Conservation (phyloP, 306 rosid species). For the Prunus fruticosa region DNA sequence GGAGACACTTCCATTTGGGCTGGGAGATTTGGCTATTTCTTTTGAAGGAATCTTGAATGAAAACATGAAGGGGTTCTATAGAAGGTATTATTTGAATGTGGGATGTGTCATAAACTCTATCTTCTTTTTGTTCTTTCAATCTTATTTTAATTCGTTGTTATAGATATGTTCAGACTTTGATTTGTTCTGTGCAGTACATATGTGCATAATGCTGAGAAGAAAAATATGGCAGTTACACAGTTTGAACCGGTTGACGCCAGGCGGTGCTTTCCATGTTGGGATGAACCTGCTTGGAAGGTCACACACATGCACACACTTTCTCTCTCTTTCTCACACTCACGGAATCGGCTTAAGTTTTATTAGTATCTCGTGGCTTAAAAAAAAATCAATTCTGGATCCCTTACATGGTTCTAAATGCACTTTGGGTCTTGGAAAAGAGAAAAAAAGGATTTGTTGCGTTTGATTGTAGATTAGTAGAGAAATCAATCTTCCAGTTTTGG, state of each 20-base stretch:
- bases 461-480: background rate
- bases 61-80: slow-evolving; percentile 86
- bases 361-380: background rate
- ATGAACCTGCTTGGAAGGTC: slow-evolving; percentile 98
- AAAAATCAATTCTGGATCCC: too few relatives aligned
- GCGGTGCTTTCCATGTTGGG: slow-evolving; percentile 99
- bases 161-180: background rate
- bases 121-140: background rate
- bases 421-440: too few relatives aligned
- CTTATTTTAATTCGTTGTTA: too few relatives aligned
- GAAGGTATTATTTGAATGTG: slow-evolving; percentile 42
- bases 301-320: slow-evolving; percentile 8
- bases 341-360: background rate
- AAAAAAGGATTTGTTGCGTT: too few relatives aligned
- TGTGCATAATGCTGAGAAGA: slow-evolving; percentile 77
- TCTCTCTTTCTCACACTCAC: background rate
- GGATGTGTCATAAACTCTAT: background rate
- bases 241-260: slow-evolving; percentile 99
- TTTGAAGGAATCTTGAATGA: slow-evolving; percentile 84
- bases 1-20: slow-evolving; percentile 54
- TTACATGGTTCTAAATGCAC: too few relatives aligned
- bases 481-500: background rate
- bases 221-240: slow-evolving; percentile 95
- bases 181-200: slow-evolving; percentile 42
- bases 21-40: slow-evolving; percentile 55